Evolutionary conservation across 441 rosid species (phyloP), one percentile per base, ranked within the genome.

Genomic region (Hypseocharis bilobata): DNA sequence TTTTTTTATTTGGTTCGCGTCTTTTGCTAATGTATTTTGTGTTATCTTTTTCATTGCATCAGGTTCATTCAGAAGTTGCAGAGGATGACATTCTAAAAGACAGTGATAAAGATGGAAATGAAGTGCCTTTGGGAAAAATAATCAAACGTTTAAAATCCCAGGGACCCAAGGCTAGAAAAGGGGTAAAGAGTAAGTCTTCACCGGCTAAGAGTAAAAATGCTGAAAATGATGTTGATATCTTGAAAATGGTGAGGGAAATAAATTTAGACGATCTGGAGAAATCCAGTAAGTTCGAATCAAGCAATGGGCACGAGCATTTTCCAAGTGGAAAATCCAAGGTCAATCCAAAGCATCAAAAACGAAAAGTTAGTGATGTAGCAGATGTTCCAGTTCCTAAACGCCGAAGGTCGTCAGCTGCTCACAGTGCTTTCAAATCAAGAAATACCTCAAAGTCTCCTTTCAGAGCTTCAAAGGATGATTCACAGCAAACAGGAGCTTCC

Each of bases 191-290:
- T 36, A 82, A 80, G 77, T 61, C 83, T 65, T 65, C 63, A 61
- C 71, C 78, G 13, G 79, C 78, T 70, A 85, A 82, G 73, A 72
- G 67, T 30, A 80, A 81, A 69, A 80, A 77, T 72, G 81, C 75
- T 75, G 88, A 79, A 74, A 83, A 70, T 74, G 96, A 85, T 79
- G 85, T 94, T 28, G 96, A 94, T 74, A 82, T 94, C 72, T 78
- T 91, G 80, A 82, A 85, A 77, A 76, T 89, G 96, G 99, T 88
- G 72, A 87, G 96, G 76, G 96, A 89, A 72, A 89, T 95, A 77
- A 91, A 91, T 73, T 72, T 85, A 78, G 95, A 85, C 82, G 84
- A 84, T 76, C 40, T 83, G 66, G 85, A 69, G 70, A 60, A 59
- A 67, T 42, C 89, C 70, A 77, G 76, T 68, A 89, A 82, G 75